Percentiles rank a stretch among this genome's conserved stretches.
Conservation (phyloP, 169 alveolate genomes). For the Amoebophrya sp. region DNA sequence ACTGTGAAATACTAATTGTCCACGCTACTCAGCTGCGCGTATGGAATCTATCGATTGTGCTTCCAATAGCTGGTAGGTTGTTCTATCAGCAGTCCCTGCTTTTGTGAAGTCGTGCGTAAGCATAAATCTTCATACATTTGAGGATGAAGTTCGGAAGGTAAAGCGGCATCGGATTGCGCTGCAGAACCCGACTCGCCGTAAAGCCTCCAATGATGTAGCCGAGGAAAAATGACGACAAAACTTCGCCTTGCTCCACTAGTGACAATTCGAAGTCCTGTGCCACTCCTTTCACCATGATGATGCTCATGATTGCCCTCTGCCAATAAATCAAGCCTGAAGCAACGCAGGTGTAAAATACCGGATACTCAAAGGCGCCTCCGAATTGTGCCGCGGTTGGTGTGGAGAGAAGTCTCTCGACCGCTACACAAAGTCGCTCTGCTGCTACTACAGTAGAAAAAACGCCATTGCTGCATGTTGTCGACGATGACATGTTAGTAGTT, state of each 20-base stretch:
- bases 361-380: slow-evolving; percentile 6
- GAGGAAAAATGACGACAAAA: background rate
- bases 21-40: no score
- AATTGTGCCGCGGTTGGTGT: no score
- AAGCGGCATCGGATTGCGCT: background rate
- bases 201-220: slow-evolving; percentile 3
- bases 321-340: background rate
- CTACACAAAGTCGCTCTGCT: no score
- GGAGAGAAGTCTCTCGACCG: no score
- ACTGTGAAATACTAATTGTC: no score
- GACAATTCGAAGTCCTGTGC: background rate
- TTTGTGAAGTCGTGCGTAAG: no score
- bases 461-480: no score
- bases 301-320: background rate
- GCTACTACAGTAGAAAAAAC: no score
- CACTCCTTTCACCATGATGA: background rate
- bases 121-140: background rate
- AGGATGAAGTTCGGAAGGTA: slow-evolving; percentile 14
- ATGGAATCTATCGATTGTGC: no score
- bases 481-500: no score
- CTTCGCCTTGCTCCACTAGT: background rate
- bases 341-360: background rate
- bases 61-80: no score
- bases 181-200: background rate
- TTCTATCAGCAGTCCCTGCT: no score